These are phyloP conservation scores for Synura sp. DNA, from an alignment of 352 stramenopile species.

Conservation along the genomic window DNA sequence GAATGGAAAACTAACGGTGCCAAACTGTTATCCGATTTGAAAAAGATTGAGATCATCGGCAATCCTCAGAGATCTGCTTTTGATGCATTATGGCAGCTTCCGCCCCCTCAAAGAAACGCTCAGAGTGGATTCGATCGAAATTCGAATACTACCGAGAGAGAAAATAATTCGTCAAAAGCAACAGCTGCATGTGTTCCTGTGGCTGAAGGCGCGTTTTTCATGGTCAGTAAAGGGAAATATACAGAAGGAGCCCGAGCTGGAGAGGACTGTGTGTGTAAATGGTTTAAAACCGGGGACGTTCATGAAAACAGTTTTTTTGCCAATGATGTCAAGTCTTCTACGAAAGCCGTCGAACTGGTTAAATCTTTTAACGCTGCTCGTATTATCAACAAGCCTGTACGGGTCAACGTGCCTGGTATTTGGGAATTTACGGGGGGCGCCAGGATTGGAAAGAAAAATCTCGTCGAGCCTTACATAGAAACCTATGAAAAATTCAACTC, in stretches of 20 bases:
- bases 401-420: slow-evolving; percentile 47
- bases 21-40: too few relatives aligned
- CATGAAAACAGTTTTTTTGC: slow-evolving; percentile 47
- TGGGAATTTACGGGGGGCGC: slow-evolving; percentile 45
- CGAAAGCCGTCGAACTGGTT: slow-evolving; percentile 48
- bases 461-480: slow-evolving; percentile 53
- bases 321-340: slow-evolving; percentile 45
- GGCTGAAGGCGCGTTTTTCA: too few relatives aligned
- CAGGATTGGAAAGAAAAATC: slow-evolving; percentile 45
- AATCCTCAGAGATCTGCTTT: too few relatives aligned
- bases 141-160: too few relatives aligned
- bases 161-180: too few relatives aligned
- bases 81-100: too few relatives aligned
- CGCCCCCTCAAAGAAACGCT: too few relatives aligned
- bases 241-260: slow-evolving; percentile 43
- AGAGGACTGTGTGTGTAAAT: slow-evolving; percentile 51
- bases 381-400: slow-evolving; percentile 45
- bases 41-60: too few relatives aligned
- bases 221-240: slow-evolving; percentile 50
- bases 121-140: too few relatives aligned
- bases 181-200: too few relatives aligned
- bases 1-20: too few relatives aligned
- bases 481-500: slow-evolving; percentile 59
- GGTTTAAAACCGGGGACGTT: slow-evolving; percentile 52
- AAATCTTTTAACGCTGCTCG: slow-evolving; percentile 46